These are phyloP conservation scores for Brettanomyces nanus DNA, from an alignment of 805 yeast species.

Conservation along the genomic window DNA sequence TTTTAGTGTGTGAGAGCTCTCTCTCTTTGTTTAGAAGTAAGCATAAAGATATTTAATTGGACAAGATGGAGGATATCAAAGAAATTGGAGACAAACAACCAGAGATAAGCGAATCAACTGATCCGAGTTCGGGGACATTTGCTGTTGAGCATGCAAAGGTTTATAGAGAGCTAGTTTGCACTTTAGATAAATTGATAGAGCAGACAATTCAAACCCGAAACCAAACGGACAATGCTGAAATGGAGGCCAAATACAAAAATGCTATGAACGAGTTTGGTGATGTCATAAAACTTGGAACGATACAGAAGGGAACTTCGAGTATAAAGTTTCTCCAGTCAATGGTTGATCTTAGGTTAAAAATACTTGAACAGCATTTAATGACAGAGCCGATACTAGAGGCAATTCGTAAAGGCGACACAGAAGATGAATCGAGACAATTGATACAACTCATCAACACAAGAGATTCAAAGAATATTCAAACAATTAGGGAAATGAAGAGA, in stretches of 20 bases:
- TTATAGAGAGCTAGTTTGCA: constrained; percentile 24
- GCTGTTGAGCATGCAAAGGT: constrained; percentile 24
- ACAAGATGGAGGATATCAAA: no score
- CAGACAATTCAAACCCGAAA: neutral
- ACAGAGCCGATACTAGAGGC: constrained; percentile 17
- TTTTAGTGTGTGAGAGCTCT: no score
- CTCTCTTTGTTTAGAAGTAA: no score
- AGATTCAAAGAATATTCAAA: constrained; percentile 8
- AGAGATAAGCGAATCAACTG: no score
- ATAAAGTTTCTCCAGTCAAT: neutral
- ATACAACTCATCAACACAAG: constrained; percentile 8
- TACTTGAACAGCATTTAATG: constrained; percentile 17
- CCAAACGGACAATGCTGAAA: neutral
- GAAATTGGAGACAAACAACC: no score
- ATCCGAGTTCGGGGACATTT: no score
- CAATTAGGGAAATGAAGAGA: neutral
- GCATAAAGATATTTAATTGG: no score
- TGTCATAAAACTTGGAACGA: neutral
- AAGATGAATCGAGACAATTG: constrained; percentile 5
- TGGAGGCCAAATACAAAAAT: neutral
- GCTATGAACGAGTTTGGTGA: neutral
- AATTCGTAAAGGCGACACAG: constrained; percentile 11
- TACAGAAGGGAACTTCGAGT: neutral
- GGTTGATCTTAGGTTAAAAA: constrained; percentile 11
- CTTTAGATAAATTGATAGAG: constrained; percentile 26